phyloP scores from a whole-genome alignment of 1,139 yeast species.

The Kazachstania sp. region DNA sequence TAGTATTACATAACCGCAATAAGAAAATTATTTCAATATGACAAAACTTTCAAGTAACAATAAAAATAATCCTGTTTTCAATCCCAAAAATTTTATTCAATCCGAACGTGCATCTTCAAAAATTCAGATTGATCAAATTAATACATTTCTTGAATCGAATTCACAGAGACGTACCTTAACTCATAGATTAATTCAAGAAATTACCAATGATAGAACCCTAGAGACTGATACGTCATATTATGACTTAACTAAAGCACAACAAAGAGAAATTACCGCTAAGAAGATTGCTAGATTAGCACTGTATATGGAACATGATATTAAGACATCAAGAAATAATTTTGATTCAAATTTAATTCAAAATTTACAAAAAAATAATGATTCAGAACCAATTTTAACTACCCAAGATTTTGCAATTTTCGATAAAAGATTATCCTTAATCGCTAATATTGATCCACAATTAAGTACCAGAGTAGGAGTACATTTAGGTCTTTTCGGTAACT shows the following conservation, averaged over 20 bases:
- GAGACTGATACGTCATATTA: constrained; percentile 43
- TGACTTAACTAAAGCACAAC: constrained; percentile 43
- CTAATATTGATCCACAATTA: constrained; percentile 48
- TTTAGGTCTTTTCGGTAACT: constrained; percentile 59
- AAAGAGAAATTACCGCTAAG: constrained; percentile 45
- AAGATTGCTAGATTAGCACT: constrained; percentile 44
- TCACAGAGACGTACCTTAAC: constrained; percentile 44
- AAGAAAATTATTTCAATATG: too few relatives aligned
- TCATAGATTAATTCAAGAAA: constrained; percentile 37
- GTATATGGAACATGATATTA: constrained; percentile 41
- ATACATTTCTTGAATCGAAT: constrained; percentile 49
- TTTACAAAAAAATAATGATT: constrained; percentile 16
- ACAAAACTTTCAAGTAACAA: constrained; percentile 24
- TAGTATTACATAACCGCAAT: too few relatives aligned
- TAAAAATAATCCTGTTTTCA: constrained; percentile 17
- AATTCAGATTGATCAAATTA: constrained; percentile 41
- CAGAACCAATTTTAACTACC: constrained; percentile 16
- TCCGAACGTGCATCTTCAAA: constrained; percentile 43
- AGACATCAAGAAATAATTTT: constrained; percentile 19
- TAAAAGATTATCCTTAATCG: constrained; percentile 36
- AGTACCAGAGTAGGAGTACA: constrained; percentile 66
- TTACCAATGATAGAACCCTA: constrained; percentile 49
- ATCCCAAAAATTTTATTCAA: constrained; percentile 31
- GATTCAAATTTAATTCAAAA: constrained; percentile 20
- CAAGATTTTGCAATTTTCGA: constrained; percentile 35